Evolutionary conservation across 2,329 filamentous ascomycete genomes (phyloP).

Genomic region (Xylaria sp.): DNA sequence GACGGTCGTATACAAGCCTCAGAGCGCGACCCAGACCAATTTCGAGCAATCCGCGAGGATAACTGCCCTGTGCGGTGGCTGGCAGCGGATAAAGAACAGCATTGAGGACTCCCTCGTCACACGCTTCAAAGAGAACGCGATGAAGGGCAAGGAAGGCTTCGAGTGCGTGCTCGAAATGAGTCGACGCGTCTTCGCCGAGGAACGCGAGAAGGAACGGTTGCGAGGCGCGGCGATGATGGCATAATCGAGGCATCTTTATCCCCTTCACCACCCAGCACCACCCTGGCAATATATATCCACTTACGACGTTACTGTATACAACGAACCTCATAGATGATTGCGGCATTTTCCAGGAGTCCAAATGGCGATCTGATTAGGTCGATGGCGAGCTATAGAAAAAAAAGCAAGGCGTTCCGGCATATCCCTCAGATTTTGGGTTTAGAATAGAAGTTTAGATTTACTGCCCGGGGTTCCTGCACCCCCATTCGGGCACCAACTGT

Average conservation of each 20-base stretch:
- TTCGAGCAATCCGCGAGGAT: constrained; percentile 93
- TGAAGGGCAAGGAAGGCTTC: constrained; percentile 91
- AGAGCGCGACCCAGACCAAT: constrained; percentile 70
- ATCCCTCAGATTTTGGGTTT: constrained; percentile 42
- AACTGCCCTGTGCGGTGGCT: constrained; percentile 93
- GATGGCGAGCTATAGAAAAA: constrained; percentile 27
- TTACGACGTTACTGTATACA: constrained; percentile 33
- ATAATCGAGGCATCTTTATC: constrained; percentile 21
- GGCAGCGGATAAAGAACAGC: constrained; percentile 95
- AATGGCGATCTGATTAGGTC: constrained; percentile 16
- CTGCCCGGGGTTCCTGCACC: constrained; percentile 7
- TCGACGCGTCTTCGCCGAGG: constrained; percentile 88
- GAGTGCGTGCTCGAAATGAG: constrained; percentile 95
- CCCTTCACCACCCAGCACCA: constrained; percentile 23
- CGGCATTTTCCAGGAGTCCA: constrained; percentile 43
- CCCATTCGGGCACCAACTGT: not conserved
- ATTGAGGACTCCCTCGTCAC: constrained; percentile 93
- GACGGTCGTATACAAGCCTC: constrained; percentile 85
- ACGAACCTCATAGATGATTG: constrained; percentile 36
- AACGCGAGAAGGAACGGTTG: constrained; percentile 72
- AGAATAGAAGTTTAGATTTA: constrained; percentile 32
- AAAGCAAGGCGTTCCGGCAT: constrained; percentile 52
- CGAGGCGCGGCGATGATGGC: constrained; percentile 49
- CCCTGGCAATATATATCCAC: constrained; percentile 1
- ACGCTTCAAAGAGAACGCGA: constrained; percentile 90